A percentile compares a stretch with the other conserved stretches of the same genome.
Conservation (phyloP, 192 early-diverging fungal genomes). For the Podila epigama region DNA sequence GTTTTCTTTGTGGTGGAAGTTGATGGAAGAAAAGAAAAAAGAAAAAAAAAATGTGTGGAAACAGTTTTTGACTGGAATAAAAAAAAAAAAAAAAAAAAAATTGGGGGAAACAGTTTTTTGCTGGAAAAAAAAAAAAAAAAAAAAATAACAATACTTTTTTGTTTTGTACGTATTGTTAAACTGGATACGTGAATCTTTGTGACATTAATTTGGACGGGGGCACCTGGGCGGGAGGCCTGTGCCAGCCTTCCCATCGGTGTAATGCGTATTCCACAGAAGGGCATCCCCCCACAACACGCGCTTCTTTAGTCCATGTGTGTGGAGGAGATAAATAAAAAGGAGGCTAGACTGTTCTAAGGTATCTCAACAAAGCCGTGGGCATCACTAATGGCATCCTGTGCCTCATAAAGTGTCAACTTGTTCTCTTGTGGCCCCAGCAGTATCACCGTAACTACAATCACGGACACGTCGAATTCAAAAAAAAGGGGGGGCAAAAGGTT, state of each 20-base stretch:
- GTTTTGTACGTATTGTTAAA: too few species aligned
- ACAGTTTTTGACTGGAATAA: not conserved
- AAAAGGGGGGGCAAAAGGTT: not conserved
- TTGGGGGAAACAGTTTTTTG: not conserved
- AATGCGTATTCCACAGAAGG: too few species aligned
- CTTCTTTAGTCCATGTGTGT: not conserved
- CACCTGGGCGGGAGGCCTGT: too few species aligned
- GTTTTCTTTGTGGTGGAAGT: not conserved
- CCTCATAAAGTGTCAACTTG: conserved; percentile 17
- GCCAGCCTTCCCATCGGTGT: too few species aligned
- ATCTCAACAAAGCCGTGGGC: not conserved
- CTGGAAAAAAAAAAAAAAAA: too few species aligned
- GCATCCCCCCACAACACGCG: too few species aligned
- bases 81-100: conserved; percentile 13
- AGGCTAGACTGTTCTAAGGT: too few species aligned
- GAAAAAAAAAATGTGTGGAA: not conserved
- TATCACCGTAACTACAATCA: conserved; percentile 21
- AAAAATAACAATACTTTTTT: too few species aligned
- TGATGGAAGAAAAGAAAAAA: conserved; percentile 6
- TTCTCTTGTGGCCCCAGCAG: conserved; percentile 27
- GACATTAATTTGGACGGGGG: too few species aligned
- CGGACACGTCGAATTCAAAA: not conserved
- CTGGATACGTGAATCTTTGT: too few species aligned
- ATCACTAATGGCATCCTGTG: not conserved
- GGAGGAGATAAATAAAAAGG: too few species aligned